These are phyloP conservation scores for Kodamaea derodonti DNA, from an alignment of 1,139 yeast genomes.

Conservation along the genomic window DNA sequence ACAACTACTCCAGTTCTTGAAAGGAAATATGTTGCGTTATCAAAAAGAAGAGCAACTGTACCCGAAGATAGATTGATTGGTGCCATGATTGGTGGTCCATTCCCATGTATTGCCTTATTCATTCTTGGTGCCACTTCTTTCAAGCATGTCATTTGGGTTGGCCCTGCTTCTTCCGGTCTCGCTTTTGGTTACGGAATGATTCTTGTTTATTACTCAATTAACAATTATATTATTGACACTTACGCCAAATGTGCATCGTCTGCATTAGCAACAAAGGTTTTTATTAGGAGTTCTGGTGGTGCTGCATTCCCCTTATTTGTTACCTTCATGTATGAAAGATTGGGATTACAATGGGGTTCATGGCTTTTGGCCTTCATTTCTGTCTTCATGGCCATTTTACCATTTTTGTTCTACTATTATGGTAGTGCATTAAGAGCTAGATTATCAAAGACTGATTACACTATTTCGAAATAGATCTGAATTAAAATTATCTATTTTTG, in stretches of 20 bases:
- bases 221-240: conserved; percentile 85
- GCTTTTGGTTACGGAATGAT: conserved; percentile 94
- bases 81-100: conserved; percentile 87
- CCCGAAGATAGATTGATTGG: conserved; percentile 88
- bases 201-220: conserved; percentile 77
- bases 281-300: conserved; percentile 83
- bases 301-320: conserved; percentile 88
- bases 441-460: conserved; percentile 64
- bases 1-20: conserved; percentile 72
- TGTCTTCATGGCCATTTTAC: conserved; percentile 78
- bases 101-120: conserved; percentile 83
- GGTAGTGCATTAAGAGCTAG: conserved; percentile 64
- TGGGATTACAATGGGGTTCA: conserved; percentile 81
- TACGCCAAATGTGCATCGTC: conserved; percentile 87
- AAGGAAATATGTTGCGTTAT: conserved; percentile 48
- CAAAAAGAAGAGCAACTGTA: conserved; percentile 58
- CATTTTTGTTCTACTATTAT: conserved; percentile 69
- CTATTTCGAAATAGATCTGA: conserved; percentile 14
- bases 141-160: conserved; percentile 84
- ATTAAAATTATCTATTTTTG: background rate
- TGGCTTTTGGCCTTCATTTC: conserved; percentile 81
- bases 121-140: conserved; percentile 86
- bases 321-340: conserved; percentile 71
- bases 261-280: conserved; percentile 86
- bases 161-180: conserved; percentile 87